phyloP scores from a whole-genome alignment of 495 filamentous ascomycete species.

The Recurvomyces mirabilis region DNA sequence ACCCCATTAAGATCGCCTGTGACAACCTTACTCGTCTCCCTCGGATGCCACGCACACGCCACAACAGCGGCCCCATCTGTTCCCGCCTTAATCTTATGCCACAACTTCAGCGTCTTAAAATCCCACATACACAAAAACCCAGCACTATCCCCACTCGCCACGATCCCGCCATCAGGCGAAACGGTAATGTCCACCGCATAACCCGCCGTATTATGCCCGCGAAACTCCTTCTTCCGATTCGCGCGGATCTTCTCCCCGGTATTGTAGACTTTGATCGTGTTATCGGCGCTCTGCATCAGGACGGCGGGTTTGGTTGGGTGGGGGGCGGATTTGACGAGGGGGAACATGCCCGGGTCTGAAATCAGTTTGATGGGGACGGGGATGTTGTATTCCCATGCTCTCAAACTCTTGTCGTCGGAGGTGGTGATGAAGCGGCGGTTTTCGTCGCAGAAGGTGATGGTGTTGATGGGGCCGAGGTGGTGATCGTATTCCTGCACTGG shows the following conservation, averaged over 20 bases:
- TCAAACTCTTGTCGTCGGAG: slow-evolving; percentile 87
- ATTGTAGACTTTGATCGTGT: slow-evolving; percentile 93
- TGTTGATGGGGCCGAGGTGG: slow-evolving; percentile 94
- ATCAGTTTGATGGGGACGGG: slow-evolving; percentile 83
- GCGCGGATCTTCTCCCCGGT: slow-evolving; percentile 89
- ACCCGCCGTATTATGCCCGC: slow-evolving; percentile 89
- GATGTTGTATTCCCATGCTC: slow-evolving; percentile 97
- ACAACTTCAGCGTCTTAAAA: slow-evolving; percentile 98
- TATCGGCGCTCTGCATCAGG: slow-evolving; percentile 83
- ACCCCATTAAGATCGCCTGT: slow-evolving; percentile 81
- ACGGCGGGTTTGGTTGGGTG: slow-evolving; percentile 90
- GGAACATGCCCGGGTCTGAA: slow-evolving; percentile 94
- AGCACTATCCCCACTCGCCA: slow-evolving; percentile 69
- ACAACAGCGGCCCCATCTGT: slow-evolving; percentile 71
- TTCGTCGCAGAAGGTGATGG: slow-evolving; percentile 90
- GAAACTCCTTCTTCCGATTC: slow-evolving; percentile 92
- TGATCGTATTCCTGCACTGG: slow-evolving; percentile 97
- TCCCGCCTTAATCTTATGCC: slow-evolving; percentile 78
- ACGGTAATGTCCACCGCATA: slow-evolving; percentile 84
- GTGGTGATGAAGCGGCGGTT: slow-evolving; percentile 95
- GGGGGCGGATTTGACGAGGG: slow-evolving; percentile 64
- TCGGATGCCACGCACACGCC: slow-evolving; percentile 81
- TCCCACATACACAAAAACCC: slow-evolving; percentile 96
- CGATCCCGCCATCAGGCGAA: slow-evolving; percentile 81
- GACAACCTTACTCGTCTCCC: slow-evolving; percentile 87